Conservation (phyloP, 2,329 filamentous ascomycete species). For the Apiospora rasikravindrae region DNA sequence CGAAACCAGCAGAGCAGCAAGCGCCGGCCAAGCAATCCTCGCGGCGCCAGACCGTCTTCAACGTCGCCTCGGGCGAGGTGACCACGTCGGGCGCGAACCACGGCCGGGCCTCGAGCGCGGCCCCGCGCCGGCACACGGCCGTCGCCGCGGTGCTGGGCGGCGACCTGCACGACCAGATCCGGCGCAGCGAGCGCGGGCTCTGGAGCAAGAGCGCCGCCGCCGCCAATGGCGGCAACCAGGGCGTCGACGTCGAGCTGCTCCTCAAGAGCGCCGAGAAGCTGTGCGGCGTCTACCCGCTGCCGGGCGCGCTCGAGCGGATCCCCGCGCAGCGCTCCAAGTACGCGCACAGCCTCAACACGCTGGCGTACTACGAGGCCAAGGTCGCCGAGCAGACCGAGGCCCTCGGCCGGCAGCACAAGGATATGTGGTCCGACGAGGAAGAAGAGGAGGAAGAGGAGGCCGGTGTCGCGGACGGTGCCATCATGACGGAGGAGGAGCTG, state of each 20-base stretch:
- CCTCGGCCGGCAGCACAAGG: constrained; percentile 74
- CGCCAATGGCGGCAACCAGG: constrained; percentile 41
- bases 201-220: neutral
- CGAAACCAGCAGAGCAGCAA: constrained; percentile 44
- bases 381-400: constrained; percentile 79
- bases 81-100: constrained; percentile 58
- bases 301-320: constrained; percentile 80
- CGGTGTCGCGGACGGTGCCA: constrained; percentile 40
- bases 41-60: constrained; percentile 69
- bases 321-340: constrained; percentile 73
- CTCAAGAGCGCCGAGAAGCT: constrained; percentile 89
- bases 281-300: constrained; percentile 83
- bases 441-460: constrained; percentile 48
- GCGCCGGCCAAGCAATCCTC: constrained; percentile 51
- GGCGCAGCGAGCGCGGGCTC: constrained; percentile 56
- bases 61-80: constrained; percentile 66
- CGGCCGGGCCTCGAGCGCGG: constrained; percentile 50
- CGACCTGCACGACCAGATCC: constrained; percentile 83
- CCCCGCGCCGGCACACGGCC: constrained; percentile 75
- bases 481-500: constrained; percentile 72
- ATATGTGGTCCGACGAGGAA: constrained; percentile 61
- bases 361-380: constrained; percentile 79
- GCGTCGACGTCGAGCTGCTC: constrained; percentile 86
- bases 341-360: constrained; percentile 72
- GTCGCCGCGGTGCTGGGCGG: constrained; percentile 89